A percentile compares a stretch with the other conserved stretches of the same genome.
Conservation (phyloP, 2,329 filamentous ascomycete genomes). For the Aspergillus vadensis region DNA sequence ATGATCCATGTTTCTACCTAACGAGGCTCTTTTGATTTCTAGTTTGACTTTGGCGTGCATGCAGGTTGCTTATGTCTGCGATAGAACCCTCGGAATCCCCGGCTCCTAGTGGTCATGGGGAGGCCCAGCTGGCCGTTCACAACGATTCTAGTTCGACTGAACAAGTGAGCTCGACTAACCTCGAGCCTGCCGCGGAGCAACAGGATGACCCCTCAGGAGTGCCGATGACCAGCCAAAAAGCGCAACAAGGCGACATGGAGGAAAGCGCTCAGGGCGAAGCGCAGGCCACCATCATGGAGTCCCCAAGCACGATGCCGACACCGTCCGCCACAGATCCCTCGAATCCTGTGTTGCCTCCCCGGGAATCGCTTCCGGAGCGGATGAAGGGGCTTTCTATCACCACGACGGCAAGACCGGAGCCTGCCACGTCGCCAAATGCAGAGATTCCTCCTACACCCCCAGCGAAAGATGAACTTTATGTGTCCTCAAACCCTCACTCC, state of each 20-base stretch:
- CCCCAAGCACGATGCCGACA: slow-evolving; percentile 7
- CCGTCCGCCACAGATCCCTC: slow-evolving; percentile 14
- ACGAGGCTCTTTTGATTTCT: slow-evolving; percentile 12
- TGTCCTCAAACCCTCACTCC: slow-evolving; percentile 44
- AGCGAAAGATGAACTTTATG: slow-evolving; percentile 55
- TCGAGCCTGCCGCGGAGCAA: slow-evolving; percentile 19
- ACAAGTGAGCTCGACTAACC: slow-evolving; percentile 24
- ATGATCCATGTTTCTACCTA: slow-evolving; percentile 30
- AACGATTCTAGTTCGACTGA: slow-evolving; percentile 25
- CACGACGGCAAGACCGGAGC: slow-evolving; percentile 26
- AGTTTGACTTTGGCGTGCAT: slow-evolving; percentile 34
- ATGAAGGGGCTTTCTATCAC: slow-evolving; percentile 38
- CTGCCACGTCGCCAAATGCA: slow-evolving; percentile 15
- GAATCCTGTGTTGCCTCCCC: slow-evolving; percentile 19
- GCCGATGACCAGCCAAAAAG: slow-evolving; percentile 12
- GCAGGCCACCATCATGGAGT: slow-evolving; percentile 1
- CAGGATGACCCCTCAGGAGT: slow-evolving; percentile 23
- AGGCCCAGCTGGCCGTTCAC: slow-evolving; percentile 21
- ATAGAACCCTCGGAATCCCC: slow-evolving; percentile 29
- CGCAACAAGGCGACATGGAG: slow-evolving; percentile 19
- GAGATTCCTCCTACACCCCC: slow-evolving; percentile 50
- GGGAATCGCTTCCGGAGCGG: slow-evolving; percentile 29
- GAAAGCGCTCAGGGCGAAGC: slow-evolving; percentile 10
- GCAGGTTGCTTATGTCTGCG: slow-evolving; percentile 47
- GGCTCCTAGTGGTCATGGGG: slow-evolving; percentile 27